These are phyloP conservation scores for Xerophyta viscosa DNA, from an alignment of 106 monocot species.

Conservation along the genomic window DNA sequence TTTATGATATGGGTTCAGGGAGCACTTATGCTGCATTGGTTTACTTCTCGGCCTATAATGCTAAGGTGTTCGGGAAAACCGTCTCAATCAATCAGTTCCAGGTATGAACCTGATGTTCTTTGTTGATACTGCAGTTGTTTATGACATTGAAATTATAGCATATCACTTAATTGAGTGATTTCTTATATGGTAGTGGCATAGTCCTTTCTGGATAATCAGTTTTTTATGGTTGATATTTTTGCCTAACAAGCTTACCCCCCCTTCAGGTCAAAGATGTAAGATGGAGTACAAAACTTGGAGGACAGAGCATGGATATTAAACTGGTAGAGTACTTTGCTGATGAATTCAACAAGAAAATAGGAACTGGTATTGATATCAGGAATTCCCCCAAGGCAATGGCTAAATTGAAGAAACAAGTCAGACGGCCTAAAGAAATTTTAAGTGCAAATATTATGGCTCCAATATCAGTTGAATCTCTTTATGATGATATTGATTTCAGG, in stretches of 20 bases:
- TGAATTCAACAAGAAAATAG: slow-evolving; percentile 87
- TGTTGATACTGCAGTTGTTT: not conserved
- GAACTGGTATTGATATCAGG: slow-evolving; percentile 80
- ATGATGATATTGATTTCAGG: slow-evolving; percentile 95
- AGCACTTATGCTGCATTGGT: slow-evolving; percentile 90
- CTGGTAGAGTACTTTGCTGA: slow-evolving; percentile 92
- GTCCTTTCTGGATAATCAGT: no score
- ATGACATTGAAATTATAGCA: not conserved
- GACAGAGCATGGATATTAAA: slow-evolving; percentile 74
- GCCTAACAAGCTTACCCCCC: not conserved
- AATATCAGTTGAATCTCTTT: slow-evolving; percentile 91
- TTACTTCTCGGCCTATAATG: slow-evolving; percentile 75
- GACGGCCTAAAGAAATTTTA: slow-evolving; percentile 96
- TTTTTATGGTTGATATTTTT: not conserved
- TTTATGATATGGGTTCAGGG: slow-evolving; percentile 91
- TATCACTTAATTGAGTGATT: no score
- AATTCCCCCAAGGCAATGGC: slow-evolving; percentile 91
- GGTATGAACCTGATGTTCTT: slow-evolving; percentile 19
- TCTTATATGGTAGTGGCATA: no score
- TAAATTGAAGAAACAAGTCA: slow-evolving; percentile 98
- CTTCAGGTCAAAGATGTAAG: slow-evolving; percentile 93
- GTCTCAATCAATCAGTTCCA: slow-evolving; percentile 88
- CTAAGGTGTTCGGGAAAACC: slow-evolving; percentile 90
- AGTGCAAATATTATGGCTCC: slow-evolving; percentile 92
- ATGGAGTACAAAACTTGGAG: slow-evolving; percentile 88